Evolutionary conservation across 164 flowering plant species (phyloP).

Genomic region (Macadamia tetraphylla): DNA sequence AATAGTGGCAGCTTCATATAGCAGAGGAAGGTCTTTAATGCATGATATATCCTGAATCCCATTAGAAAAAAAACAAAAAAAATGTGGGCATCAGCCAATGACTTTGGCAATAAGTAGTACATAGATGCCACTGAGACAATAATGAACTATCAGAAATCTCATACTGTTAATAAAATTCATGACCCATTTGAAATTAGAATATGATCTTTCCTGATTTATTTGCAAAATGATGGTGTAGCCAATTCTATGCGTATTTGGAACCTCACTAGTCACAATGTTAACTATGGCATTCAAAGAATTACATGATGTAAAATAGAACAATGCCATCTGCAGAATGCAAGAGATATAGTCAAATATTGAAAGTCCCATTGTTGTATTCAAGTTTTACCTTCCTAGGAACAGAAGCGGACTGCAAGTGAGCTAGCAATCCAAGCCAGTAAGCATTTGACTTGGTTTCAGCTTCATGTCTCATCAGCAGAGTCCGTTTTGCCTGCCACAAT

Average conservation of each 20-base stretch:
- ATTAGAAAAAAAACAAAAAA: neutral
- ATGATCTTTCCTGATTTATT: too few species aligned
- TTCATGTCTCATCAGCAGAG: slow-evolving; percentile 94
- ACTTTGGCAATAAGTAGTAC: neutral
- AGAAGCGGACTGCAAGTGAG: slow-evolving; percentile 89
- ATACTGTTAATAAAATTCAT: too few species aligned
- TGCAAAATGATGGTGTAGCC: too few species aligned
- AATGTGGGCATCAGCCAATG: neutral
- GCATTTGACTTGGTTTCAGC: slow-evolving; percentile 95
- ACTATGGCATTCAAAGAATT: neutral
- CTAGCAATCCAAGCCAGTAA: slow-evolving; percentile 93
- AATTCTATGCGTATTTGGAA: too few species aligned
- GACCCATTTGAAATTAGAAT: too few species aligned
- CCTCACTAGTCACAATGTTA: neutral
- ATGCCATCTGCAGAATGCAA: neutral
- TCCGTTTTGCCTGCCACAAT: slow-evolving; percentile 75
- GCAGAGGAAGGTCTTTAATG: slow-evolving; percentile 65
- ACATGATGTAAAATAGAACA: neutral
- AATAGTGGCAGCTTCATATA: slow-evolving; percentile 83
- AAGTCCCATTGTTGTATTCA: neutral
- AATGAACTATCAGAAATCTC: neutral
- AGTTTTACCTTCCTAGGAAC: slow-evolving; percentile 83
- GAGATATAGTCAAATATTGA: neutral
- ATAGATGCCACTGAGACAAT: too few species aligned
- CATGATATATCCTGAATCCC: slow-evolving; percentile 77